Evolutionary conservation across 108 stramenopile genomes (phyloP), one percentile per base, ranked within the genome.

Genomic region (Parietichytrium sp.): DNA sequence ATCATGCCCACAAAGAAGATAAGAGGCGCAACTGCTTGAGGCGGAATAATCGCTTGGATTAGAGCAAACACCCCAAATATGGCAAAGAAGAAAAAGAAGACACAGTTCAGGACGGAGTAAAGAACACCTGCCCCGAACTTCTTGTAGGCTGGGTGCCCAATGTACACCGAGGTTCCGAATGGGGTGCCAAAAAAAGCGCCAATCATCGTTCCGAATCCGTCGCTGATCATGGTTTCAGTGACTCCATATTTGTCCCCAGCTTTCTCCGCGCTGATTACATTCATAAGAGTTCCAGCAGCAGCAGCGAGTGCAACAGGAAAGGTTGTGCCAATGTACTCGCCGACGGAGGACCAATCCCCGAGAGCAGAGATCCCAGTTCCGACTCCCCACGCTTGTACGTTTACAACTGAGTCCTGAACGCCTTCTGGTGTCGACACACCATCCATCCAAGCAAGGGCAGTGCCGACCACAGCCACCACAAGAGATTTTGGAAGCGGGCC

Each of bases 61-160:
- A 85, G 26, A 16, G 86, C 79, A 48, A 82, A 47, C 16, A 86
- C 49, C 33, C 92, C 92, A 13, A 80, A 83, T 54, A 79, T 78
- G 61, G 61, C 36, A 20, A 72, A 42, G 1, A 72, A 23, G 54
- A 84, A 87, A 18, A 92, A 12, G 61, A 91, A 29, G 52, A 83
- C 7, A 18, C 90, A 89, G 78, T 91, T 92, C 23, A 80, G 77
- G 49, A 85, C 30, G 48, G 85, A 86, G 83, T 90, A 92, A 54
- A 91, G 90, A 2, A 83, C 52, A 50, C 82, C 54, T 26, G 90
- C 92, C 3, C 91, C 92, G 33, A 85, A 54, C 30, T 80, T 48
- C 81, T 92, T 92, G 86, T 91, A 85, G 54, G 83, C 91, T 7
- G 92, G 91, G 61, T 92, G 92, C 48, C 92, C 92, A 82, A 91